These are phyloP conservation scores for Cladosporium sp. DNA, from an alignment of 2,329 filamentous ascomycete species.

Conservation along the genomic window DNA sequence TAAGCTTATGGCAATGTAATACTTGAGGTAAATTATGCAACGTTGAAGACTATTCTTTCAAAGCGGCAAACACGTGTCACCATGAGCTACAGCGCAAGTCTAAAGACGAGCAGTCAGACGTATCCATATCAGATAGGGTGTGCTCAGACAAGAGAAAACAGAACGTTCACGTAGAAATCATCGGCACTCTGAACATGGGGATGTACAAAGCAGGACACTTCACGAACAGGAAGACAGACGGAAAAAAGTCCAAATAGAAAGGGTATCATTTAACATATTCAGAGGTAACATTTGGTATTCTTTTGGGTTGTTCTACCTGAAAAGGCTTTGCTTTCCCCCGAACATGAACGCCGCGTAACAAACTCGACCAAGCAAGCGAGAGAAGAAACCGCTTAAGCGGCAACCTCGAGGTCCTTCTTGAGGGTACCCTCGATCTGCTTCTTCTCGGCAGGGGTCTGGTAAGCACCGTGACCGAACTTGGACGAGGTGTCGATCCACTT, in stretches of 20 bases:
- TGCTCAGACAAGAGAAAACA: no score
- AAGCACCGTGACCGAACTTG: slow-evolving; percentile 99
- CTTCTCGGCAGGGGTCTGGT: slow-evolving; percentile 99
- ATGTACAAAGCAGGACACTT: no score
- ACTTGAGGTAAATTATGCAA: no score
- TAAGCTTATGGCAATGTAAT: no score
- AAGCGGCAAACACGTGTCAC: no score
- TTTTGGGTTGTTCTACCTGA: slow-evolving; percentile 20
- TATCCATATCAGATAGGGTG: no score
- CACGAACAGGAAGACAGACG: not conserved
- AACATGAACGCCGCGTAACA: slow-evolving; percentile 19
- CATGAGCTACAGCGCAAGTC: no score
- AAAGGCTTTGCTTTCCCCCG: slow-evolving; percentile 19
- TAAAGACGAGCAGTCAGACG: no score
- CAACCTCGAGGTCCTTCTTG: slow-evolving; percentile 82
- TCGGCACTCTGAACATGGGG: no score
- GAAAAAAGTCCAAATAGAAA: not conserved
- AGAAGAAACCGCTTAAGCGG: slow-evolving; percentile 16
- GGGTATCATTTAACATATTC: slow-evolving; percentile 19
- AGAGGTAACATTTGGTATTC: slow-evolving; percentile 17
- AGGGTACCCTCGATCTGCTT: slow-evolving; percentile 94
- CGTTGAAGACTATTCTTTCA: no score
- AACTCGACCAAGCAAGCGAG: slow-evolving; percentile 14
- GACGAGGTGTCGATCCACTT: slow-evolving; percentile 99
- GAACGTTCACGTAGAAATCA: no score